These are phyloP conservation scores for Pilobolus umbonatus DNA, from an alignment of 192 early-diverging fungal genomes.

Conservation along the genomic window DNA sequence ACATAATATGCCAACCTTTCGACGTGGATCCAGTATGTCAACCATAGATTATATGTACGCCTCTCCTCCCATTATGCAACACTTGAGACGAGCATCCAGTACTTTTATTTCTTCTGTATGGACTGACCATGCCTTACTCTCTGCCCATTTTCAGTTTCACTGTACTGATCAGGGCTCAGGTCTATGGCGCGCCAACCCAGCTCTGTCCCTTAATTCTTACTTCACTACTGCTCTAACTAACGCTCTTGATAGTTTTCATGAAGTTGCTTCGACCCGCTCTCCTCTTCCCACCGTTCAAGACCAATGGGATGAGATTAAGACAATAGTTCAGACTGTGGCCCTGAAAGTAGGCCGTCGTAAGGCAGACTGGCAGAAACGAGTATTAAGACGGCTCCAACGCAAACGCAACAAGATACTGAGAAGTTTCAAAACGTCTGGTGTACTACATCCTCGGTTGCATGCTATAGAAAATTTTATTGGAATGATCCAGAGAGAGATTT, in stretches of 20 bases:
- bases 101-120: not conserved
- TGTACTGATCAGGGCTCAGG: constrained; percentile 5
- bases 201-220: not conserved
- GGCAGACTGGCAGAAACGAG: not conserved
- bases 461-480: not conserved
- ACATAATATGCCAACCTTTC: constrained; percentile 1
- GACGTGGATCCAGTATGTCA: not conserved
- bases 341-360: not conserved
- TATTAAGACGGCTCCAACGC: not conserved
- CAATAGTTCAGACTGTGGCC: not conserved
- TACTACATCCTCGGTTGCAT: not conserved
- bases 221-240: not conserved
- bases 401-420: not conserved
- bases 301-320: not conserved
- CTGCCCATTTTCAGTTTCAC: not conserved
- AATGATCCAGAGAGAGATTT: not conserved
- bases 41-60: constrained; percentile 29
- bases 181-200: constrained; percentile 14
- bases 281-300: not conserved
- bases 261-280: not conserved
- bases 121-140: constrained; percentile 11
- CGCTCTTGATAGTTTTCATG: too few species aligned
- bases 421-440: not conserved
- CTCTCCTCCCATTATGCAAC: not conserved
- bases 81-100: not conserved